These are phyloP conservation scores for Ceratocystis harringtonii DNA, from an alignment of 2,329 filamentous ascomycete genomes.

Conservation along the genomic window DNA sequence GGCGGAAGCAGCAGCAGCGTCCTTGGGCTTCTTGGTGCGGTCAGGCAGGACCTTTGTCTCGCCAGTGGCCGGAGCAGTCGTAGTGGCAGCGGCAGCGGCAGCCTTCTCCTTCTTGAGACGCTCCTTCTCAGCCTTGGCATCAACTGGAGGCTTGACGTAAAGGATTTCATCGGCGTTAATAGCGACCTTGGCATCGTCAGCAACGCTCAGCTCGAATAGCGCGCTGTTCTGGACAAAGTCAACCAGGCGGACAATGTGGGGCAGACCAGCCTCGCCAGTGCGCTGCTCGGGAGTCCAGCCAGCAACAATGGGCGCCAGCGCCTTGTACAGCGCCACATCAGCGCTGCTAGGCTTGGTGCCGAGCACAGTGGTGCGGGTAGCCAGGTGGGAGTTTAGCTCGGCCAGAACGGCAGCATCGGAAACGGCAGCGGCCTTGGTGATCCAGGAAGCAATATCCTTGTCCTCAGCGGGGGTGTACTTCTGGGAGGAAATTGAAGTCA, in stretches of 20 bases:
- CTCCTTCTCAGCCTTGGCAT: conserved; percentile 92
- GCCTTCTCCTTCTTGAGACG: conserved; percentile 92
- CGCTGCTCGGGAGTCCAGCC: conserved; percentile 73
- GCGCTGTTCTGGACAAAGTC: conserved; percentile 90
- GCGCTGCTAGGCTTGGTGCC: conserved; percentile 80
- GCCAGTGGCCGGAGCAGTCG: conserved; percentile 30
- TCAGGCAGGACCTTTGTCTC: conserved; percentile 39
- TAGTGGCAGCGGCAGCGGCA: conserved; percentile 40
- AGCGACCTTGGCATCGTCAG: conserved; percentile 57
- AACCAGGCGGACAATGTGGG: conserved; percentile 78
- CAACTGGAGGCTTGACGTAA: conserved; percentile 76
- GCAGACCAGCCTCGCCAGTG: conserved; percentile 76
- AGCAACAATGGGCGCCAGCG: conserved; percentile 60
- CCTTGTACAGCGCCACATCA: conserved; percentile 69
- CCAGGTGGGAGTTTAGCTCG: conserved; percentile 72
- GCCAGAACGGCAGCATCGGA: conserved; percentile 52
- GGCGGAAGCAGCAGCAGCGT: conserved; percentile 26
- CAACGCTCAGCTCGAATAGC: conserved; percentile 55
- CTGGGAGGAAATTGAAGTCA: conserved; percentile 50
- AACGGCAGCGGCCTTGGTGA: conserved; percentile 35
- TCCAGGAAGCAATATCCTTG: conserved; percentile 79
- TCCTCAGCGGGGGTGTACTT: conserved; percentile 67
- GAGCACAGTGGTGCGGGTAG: conserved; percentile 75
- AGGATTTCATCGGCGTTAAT: conserved; percentile 68
- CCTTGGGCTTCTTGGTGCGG: conserved; percentile 49